A percentile compares a stretch with the other conserved stretches of the same genome.
Conservation (phyloP, 2,329 filamentous ascomycete genomes). For the Pseudopithomyces maydicus region DNA sequence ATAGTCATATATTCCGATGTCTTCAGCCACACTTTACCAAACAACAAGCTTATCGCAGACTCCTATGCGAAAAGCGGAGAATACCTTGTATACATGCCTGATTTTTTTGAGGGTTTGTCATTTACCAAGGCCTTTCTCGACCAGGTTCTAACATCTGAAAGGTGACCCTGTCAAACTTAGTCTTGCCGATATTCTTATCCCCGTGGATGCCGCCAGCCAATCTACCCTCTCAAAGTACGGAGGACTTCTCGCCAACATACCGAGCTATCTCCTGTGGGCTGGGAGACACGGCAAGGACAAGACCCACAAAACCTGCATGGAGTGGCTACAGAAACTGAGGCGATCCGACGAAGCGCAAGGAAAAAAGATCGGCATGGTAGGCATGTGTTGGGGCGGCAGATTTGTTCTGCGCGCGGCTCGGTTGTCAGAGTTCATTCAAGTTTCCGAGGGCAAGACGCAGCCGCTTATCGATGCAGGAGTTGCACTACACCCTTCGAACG, state of each 20-base stretch:
- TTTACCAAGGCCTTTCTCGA: not conserved
- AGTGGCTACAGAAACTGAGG: slow-evolving; percentile 39
- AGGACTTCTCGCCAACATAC: slow-evolving; percentile 41
- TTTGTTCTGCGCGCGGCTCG: slow-evolving; percentile 20
- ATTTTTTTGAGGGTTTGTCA: slow-evolving; percentile 27
- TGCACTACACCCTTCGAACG: slow-evolving; percentile 45
- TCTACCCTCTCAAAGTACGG: slow-evolving; percentile 45
- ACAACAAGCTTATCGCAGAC: slow-evolving; percentile 34
- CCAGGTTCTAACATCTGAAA: not conserved
- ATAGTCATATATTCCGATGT: slow-evolving; percentile 31
- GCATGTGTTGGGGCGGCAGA: slow-evolving; percentile 47
- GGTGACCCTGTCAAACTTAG: slow-evolving; percentile 23
- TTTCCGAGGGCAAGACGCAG: slow-evolving; percentile 34
- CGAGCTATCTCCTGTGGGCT: slow-evolving; percentile 30
- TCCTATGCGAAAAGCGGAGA: slow-evolving; percentile 25
- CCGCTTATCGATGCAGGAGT: slow-evolving; percentile 46
- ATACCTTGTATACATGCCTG: slow-evolving; percentile 29
- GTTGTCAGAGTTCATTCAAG: slow-evolving; percentile 37
- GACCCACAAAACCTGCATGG: slow-evolving; percentile 42
- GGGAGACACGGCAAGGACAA: slow-evolving; percentile 37
- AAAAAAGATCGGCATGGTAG: slow-evolving; percentile 39
- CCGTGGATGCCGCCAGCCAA: slow-evolving; percentile 43
- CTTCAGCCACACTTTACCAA: slow-evolving; percentile 28
- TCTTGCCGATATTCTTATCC: slow-evolving; percentile 44
- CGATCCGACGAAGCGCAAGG: slow-evolving; percentile 29